Evolutionary conservation across 805 yeast species (phyloP).

Genomic region (Brettanomyces custersianus): DNA sequence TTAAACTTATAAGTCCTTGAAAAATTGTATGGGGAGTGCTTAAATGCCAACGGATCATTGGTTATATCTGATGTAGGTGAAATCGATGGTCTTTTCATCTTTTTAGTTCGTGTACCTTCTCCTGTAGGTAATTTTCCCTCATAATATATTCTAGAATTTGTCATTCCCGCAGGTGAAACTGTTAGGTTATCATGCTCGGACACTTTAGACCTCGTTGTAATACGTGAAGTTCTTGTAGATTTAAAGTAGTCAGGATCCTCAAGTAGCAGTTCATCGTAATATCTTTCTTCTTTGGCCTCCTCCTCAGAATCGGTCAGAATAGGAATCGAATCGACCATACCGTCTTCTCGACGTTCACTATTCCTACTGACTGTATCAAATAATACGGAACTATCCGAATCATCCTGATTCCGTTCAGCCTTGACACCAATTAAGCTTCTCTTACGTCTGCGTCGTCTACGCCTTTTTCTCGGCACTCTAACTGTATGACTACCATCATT

Average conservation of each 20-base stretch:
- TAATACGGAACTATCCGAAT: background rate
- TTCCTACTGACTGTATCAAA: background rate
- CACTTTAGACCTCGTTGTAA: constrained; percentile 4
- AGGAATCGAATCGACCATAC: constrained; percentile 4
- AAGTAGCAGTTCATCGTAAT: constrained; percentile 3
- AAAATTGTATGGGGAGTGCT: background rate
- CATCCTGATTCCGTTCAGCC: background rate
- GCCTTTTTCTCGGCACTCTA: background rate
- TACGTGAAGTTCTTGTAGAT: background rate
- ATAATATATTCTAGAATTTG: background rate
- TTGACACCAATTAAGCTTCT: background rate
- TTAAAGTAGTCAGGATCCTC: constrained; percentile 1
- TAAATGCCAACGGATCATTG: constrained; percentile 2
- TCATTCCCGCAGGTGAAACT: background rate
- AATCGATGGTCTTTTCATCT: too few relatives aligned
- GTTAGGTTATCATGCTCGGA: constrained; percentile 5
- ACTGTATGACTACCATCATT: background rate
- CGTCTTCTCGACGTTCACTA: background rate
- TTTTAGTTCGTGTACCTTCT: too few relatives aligned
- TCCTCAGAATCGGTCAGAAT: constrained; percentile 4
- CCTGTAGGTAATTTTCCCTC: too few relatives aligned
- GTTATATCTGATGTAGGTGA: too few relatives aligned
- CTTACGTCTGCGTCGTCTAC: background rate
- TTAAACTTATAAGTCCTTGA: background rate
- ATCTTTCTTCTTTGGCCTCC: constrained; percentile 2